Base-by-base conservation (phyloP, 139 green algal genomes). In the Spirogloea muscicola region DNA sequence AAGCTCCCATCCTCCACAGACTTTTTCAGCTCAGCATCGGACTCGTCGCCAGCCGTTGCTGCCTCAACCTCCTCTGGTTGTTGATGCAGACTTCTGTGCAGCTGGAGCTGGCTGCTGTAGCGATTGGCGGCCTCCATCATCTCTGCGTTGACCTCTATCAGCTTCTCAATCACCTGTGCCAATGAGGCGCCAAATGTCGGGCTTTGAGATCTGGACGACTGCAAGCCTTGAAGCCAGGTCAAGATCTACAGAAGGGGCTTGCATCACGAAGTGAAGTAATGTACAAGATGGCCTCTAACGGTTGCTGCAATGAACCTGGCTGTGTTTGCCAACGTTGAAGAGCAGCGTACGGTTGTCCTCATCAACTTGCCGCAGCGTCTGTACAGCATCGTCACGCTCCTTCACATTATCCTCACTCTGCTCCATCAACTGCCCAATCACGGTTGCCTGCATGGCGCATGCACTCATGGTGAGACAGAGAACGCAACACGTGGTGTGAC, bases 101-200 rank as follows among this genome's bases (percentile, higher is more conserved):
- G 13, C 43, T 25, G 43, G 43, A 10, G 13, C 43, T 51, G 43
- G 43, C 43, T 51, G 43, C 43, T 51, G 43, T 51, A 25, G 43
- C 43, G 10, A 51, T 68, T 68, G 10, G 59, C 59, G 46, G 27
- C 18, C n/a, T 68, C 59, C 59, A 68, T 68, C 4, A 68, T 21
- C 27, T 68, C 59, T 36, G 59, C 48, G 27, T 68, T 68, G 41
- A 68, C 29, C 13, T 43, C 59, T 68, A 68, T 68, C 5, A 68
- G 59, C 27, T 68, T 68, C 48, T 68, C 59, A 41, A 68, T 43
- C 59, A 68, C 7, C 59, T 68, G 55, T 16, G 10, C 55, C 9
- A 10, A 64, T 49, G 36, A 64, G 10, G 9, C 13, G 10, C 13
- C 10, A 13, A 51, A 51, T 25, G n/a, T n/a, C n/a, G n/a, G n/a